Evolutionary conservation across 2,329 filamentous ascomycete species (phyloP).

Genomic region (Hypoxylon sp.): DNA sequence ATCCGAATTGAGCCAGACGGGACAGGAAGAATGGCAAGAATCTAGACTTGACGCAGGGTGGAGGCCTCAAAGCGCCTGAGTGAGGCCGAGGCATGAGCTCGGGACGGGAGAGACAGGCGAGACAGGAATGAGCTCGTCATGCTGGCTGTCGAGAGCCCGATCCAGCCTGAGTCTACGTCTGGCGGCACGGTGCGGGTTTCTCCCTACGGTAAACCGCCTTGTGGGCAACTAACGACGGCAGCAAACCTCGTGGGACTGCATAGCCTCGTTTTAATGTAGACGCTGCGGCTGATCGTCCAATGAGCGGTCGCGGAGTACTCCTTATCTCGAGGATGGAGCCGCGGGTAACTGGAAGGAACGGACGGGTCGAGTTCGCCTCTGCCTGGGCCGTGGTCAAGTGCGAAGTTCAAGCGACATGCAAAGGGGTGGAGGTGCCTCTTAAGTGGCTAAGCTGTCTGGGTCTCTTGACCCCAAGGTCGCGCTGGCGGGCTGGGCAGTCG

Average conservation of each 20-base stretch:
- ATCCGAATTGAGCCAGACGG: slow-evolving; percentile 9
- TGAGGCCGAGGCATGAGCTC: slow-evolving; percentile 1
- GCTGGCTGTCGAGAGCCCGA: slow-evolving; percentile 8
- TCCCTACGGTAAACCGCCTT: slow-evolving; percentile 17
- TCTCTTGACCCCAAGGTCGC: slow-evolving; percentile 13
- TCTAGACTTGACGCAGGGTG: slow-evolving; percentile 9
- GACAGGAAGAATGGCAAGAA: slow-evolving; percentile 18
- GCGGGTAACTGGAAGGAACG: slow-evolving; percentile 9
- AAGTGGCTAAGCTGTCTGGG: neutral
- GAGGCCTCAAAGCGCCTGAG: slow-evolving; percentile 6
- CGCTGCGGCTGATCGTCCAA: slow-evolving; percentile 13
- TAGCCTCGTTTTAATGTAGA: slow-evolving; percentile 25
- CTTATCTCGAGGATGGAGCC: slow-evolving; percentile 22
- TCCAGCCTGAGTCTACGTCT: slow-evolving; percentile 11
- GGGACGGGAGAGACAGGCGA: slow-evolving; percentile 1
- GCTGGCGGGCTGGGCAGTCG: neutral
- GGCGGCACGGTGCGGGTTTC: slow-evolving; percentile 20
- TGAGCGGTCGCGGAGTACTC: slow-evolving; percentile 1
- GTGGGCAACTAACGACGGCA: slow-evolving; percentile 8
- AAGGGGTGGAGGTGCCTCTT: slow-evolving; percentile 16
- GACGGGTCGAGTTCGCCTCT: slow-evolving; percentile 22
- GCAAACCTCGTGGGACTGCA: slow-evolving; percentile 21
- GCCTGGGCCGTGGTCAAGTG: slow-evolving; percentile 8
- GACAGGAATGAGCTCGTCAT: slow-evolving; percentile 1
- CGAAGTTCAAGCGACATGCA: slow-evolving; percentile 14